Conservation (phyloP, 2,329 filamentous ascomycete species). For the Trichoderma atroviride region DNA sequence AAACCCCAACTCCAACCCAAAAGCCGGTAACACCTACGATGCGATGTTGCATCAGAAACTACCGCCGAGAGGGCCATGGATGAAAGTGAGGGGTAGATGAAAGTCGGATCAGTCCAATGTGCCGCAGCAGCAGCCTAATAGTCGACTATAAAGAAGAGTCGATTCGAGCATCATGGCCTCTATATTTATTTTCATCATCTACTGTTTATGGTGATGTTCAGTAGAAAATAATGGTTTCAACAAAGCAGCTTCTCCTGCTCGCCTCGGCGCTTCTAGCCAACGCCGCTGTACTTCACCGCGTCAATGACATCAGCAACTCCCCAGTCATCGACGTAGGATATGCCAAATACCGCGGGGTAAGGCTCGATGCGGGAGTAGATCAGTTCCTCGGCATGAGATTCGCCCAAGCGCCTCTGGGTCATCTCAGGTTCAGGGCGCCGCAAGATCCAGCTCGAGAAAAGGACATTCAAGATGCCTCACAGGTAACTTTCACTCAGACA, state of each 20-base stretch:
- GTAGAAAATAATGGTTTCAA: neutral
- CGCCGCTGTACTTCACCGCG: neutral
- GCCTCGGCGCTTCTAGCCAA: neutral
- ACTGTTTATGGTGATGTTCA: neutral
- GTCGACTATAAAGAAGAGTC: neutral
- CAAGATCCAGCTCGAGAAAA: constrained; percentile 43
- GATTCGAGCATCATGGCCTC: neutral
- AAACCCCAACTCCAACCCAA: neutral
- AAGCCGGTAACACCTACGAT: constrained; percentile 1
- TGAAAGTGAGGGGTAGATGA: constrained; percentile 2
- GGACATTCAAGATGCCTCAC: constrained; percentile 41
- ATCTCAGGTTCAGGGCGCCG: constrained; percentile 56
- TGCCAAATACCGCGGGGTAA: constrained; percentile 47
- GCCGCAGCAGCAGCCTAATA: neutral
- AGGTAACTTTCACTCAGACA: constrained; percentile 33
- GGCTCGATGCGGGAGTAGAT: constrained; percentile 44
- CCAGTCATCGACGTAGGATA: constrained; percentile 46
- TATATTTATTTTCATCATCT: neutral
- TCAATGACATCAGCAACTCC: neutral
- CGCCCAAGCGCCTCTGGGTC: constrained; percentile 53
- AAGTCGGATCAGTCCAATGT: neutral
- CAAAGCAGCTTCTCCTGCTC: neutral
- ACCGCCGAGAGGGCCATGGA: neutral
- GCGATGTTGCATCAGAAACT: constrained; percentile 2
- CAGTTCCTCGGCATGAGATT: constrained; percentile 55